Evolutionary conservation across 768 basidiomycete genomes (phyloP), one percentile per base, ranked within the genome.

Genomic region (Trametes sanguinea): DNA sequence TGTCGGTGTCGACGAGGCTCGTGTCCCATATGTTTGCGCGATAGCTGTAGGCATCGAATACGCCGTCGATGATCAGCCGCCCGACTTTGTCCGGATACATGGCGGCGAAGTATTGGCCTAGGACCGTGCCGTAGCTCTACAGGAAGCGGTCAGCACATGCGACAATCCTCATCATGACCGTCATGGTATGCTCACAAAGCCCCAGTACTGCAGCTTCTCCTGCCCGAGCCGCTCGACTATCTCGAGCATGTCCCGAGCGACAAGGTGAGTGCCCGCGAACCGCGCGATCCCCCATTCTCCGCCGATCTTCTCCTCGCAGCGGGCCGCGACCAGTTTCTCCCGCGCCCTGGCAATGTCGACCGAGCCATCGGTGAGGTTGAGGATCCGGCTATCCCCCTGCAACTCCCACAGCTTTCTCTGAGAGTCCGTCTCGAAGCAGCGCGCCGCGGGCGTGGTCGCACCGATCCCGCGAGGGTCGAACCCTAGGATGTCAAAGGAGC

Each of bases 31-130:
- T 44, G 22, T 44, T 42, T n/a, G 43, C 51, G 22, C 61, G 57
- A 54, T 69, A 69, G 65, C 68, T 67, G 30, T 69, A 50, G 6
- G 61, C 51, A 61, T 74, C 71, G 16, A 58, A 67, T 3, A 74
- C 71, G 40, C 74, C 74, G 57, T 75, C 74, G 35, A 75, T 67
- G 44, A 74, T 63, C 3, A 75, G 32, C 6, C 72, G 67, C 30
- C 65, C 74, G 10, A 75, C 69, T 55, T 75, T 68, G 60, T 74
- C 68, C 9, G 74, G 74, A 61, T 71, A 75, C 67, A 74, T 72
- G 2, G 74, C 65, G 1, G 73, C 59, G 57, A 69, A 75, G 55
- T 67, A 65, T 47, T 67, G 66, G 10, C 73, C 72, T n/a, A 56
- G 55, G 27, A 64, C n/a, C 13, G 64, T 60, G 0, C 62, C 62